Evolutionary conservation across 2,329 filamentous ascomycete species (phyloP), one percentile per base, ranked within the genome.

Genomic region (Colletotrichum kahawae): DNA sequence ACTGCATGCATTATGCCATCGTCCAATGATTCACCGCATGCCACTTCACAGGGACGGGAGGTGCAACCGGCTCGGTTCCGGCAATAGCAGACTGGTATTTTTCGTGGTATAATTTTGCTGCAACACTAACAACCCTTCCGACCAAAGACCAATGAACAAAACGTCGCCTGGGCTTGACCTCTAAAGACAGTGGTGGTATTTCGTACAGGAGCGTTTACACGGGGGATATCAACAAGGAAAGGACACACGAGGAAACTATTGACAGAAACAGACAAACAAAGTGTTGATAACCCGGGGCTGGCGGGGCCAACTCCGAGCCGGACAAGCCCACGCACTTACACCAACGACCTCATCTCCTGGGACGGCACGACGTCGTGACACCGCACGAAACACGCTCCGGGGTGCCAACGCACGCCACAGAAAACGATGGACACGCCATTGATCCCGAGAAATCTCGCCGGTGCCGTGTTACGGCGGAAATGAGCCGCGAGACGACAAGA

Each of bases 221-320:
- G 51, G 48, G 69, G 73, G 73, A 75, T 75, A 75, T 75, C 73
- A 75, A 75, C 73, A 60, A 63, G 51, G 18, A n/a, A 63, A 71
- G 29, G 14, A 56, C 62, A 56, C 62, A 67, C 14, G 21, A 16
- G 43, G 57, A 36, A 16, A 36, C 12, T 67, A 67, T 59, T 48
- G 57, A 65, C 56, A 57, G 4, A 29, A 16, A 51, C 6, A 59
- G 13, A 7, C 0, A 64, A 60, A 36, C 43, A 62, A 54, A n/a
- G n/a, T 62, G 57, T 38, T 27, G 56, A 5, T 29, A 31, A 24
- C 56, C 9, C 21, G 66, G 1, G 59, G 27, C 13, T n/a, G 48
- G 14, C 59, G 36, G 34, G 31, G 43, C 43, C 43, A 51, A 2
- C 43, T 62, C 34, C 21, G 66, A 38, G 33, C 9, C 21, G 67